Conservation (phyloP, 2,329 filamentous ascomycete species). For the Cadophora sp. region DNA sequence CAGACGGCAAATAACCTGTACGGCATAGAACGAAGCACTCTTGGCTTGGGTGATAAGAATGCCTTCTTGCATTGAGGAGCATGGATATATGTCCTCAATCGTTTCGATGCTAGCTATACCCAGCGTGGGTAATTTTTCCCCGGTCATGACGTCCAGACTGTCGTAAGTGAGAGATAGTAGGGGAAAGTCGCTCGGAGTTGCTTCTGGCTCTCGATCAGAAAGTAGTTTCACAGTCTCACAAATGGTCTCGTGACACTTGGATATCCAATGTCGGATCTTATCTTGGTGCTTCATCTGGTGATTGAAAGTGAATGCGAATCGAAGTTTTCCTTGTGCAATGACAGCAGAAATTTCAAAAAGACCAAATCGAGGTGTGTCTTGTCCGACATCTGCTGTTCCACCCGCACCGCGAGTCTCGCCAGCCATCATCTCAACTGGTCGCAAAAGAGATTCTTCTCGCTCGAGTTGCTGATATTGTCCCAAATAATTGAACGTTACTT, state of each 20-base stretch:
- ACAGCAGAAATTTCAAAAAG: slow-evolving; percentile 33
- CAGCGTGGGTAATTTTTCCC: neutral
- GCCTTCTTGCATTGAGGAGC: slow-evolving; percentile 23
- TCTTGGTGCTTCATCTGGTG: slow-evolving; percentile 29
- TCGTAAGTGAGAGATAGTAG: neutral
- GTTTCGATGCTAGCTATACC: neutral
- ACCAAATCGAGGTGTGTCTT: slow-evolving; percentile 24
- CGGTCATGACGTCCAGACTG: neutral
- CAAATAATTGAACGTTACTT: slow-evolving; percentile 57
- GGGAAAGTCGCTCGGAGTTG: neutral
- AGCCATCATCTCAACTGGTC: slow-evolving; percentile 28
- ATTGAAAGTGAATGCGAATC: slow-evolving; percentile 33
- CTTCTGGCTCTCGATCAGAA: neutral
- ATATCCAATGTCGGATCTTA: slow-evolving; percentile 28
- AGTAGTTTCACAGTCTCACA: neutral
- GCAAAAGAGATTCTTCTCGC: slow-evolving; percentile 44
- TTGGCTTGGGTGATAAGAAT: neutral
- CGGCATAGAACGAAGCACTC: neutral
- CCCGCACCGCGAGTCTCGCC: slow-evolving; percentile 21
- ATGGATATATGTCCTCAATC: slow-evolving; percentile 25
- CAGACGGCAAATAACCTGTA: neutral
- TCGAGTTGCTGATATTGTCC: slow-evolving; percentile 55
- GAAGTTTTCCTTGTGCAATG: slow-evolving; percentile 26
- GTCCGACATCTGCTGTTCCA: slow-evolving; percentile 23
- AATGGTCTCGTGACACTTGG: neutral